These are phyloP conservation scores for Aureobasidium namibiae DNA, from an alignment of 2,329 filamentous ascomycete genomes.

Conservation along the genomic window DNA sequence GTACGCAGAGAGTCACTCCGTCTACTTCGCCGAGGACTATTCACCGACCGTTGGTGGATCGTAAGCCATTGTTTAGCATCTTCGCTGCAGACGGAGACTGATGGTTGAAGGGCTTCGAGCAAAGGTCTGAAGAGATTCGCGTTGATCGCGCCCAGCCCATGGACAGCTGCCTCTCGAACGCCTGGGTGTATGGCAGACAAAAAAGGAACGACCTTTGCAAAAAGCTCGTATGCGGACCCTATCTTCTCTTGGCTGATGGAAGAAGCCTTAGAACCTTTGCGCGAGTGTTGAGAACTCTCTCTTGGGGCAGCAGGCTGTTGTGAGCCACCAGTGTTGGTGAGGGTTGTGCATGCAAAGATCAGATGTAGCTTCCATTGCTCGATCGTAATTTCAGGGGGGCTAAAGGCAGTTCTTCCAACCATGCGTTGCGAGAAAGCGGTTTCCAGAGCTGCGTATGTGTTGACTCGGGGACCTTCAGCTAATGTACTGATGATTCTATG, in stretches of 20 bases:
- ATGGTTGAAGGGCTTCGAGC: conserved; percentile 80
- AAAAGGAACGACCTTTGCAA: conserved; percentile 84
- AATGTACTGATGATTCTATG: conserved; percentile 73
- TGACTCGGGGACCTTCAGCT: conserved; percentile 54
- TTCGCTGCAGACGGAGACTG: conserved; percentile 77
- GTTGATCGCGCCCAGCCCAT: conserved; percentile 90
- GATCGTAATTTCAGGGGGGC: conserved; percentile 68
- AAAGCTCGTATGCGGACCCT: conserved; percentile 78
- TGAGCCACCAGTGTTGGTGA: conserved; percentile 63
- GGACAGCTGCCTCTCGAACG: conserved; percentile 82
- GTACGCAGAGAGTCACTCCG: conserved; percentile 82
- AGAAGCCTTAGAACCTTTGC: conserved; percentile 69
- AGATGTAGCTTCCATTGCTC: conserved; percentile 98
- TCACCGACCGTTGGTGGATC: conserved; percentile 71
- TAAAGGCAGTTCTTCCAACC: conserved; percentile 14
- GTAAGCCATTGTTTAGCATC: conserved; percentile 74
- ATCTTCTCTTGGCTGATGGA: conserved; percentile 67
- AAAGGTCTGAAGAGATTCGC: conserved; percentile 85
- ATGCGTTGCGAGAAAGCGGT: conserved; percentile 36
- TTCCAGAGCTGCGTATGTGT: conserved; percentile 51
- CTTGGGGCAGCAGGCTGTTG: conserved; percentile 42
- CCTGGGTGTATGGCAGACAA: conserved; percentile 70
- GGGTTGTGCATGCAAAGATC: conserved; percentile 91
- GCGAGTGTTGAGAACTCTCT: conserved; percentile 61
- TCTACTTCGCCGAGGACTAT: conserved; percentile 70